Percentiles rank a stretch among this genome's conserved stretches.
Conservation (phyloP, 1,139 yeast genomes). For the Blastobotrys persicus region DNA sequence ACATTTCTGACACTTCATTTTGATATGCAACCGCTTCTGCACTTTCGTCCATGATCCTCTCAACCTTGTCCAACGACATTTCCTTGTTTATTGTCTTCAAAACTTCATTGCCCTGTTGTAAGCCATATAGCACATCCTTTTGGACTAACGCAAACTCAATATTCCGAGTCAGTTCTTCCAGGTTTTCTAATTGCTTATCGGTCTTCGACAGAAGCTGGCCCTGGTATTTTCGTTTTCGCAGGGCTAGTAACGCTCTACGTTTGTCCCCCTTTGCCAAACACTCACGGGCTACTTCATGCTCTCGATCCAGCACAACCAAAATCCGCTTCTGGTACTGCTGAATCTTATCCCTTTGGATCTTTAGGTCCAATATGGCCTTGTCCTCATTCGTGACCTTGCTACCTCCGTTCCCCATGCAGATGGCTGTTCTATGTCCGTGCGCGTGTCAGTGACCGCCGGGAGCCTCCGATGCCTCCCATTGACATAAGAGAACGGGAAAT, state of each 20-base stretch:
- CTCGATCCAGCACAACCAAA: constrained; percentile 53
- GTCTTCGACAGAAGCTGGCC: constrained; percentile 65
- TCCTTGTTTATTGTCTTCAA: constrained; percentile 73
- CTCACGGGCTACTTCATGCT: constrained; percentile 55
- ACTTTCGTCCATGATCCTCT: constrained; percentile 75
- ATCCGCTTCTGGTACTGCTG: constrained; percentile 70
- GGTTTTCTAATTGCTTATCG: constrained; percentile 70
- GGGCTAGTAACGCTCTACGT: constrained; percentile 63
- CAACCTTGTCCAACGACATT: constrained; percentile 76
- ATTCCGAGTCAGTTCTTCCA: constrained; percentile 52
- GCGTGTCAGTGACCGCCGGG: too few species aligned
- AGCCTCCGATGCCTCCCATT: too few species aligned
- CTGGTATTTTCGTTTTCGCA: constrained; percentile 80
- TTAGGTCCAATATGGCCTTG: constrained; percentile 77
- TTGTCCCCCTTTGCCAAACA: constrained; percentile 55
- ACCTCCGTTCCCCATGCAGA: constrained; percentile 41
- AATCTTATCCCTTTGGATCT: constrained; percentile 82
- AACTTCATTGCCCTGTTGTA: constrained; percentile 75
- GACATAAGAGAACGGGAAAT: too few species aligned
- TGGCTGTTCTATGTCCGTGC: constrained; percentile 28
- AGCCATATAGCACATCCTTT: constrained; percentile 75
- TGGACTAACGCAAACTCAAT: constrained; percentile 89
- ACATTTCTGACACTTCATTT: constrained; percentile 51
- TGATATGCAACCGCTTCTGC: constrained; percentile 81
- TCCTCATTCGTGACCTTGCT: constrained; percentile 76